Conservation (phyloP, 768 basidiomycete genomes). For the Boletus rubroflammeus region DNA sequence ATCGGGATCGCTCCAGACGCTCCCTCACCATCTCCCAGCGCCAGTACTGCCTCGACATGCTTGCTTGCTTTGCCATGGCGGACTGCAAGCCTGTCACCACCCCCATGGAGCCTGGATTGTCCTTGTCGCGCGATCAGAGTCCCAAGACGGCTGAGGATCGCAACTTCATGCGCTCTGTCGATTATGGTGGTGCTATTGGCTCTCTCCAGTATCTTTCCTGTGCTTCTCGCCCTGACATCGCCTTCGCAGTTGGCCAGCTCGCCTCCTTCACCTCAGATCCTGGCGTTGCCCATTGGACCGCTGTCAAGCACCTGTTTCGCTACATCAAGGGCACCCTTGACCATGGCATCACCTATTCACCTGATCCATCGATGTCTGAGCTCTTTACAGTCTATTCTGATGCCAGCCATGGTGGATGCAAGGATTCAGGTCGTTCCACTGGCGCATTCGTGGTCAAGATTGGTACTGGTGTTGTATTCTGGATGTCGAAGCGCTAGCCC, state of each 20-base stretch:
- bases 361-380: not conserved
- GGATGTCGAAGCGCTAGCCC: too few relatives aligned
- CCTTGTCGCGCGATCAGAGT: too few relatives aligned
- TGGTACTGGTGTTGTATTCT: too few relatives aligned
- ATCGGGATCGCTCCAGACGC: too few relatives aligned
- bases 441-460: not conserved
- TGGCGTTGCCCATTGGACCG: not conserved
- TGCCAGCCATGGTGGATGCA: slow-evolving; percentile 1
- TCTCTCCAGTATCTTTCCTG: not conserved
- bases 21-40: too few relatives aligned
- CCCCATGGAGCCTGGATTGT: not conserved
- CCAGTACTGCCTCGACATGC: not conserved
- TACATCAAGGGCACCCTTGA: not conserved
- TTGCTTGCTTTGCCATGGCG: not conserved
- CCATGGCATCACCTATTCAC: not conserved
- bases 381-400: not conserved
- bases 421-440: not conserved
- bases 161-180: not conserved
- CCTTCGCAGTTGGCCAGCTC: not conserved
- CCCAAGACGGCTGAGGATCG: not conserved
- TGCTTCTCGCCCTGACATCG: not conserved
- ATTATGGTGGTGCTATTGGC: not conserved
- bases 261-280: not conserved
- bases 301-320: too few relatives aligned
- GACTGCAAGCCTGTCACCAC: not conserved